A percentile compares a stretch with the other conserved stretches of the same genome.
These are phyloP conservation scores for Entomortierella parvispora DNA, from an alignment of 192 early-diverging fungal species.

Conservation along the genomic window DNA sequence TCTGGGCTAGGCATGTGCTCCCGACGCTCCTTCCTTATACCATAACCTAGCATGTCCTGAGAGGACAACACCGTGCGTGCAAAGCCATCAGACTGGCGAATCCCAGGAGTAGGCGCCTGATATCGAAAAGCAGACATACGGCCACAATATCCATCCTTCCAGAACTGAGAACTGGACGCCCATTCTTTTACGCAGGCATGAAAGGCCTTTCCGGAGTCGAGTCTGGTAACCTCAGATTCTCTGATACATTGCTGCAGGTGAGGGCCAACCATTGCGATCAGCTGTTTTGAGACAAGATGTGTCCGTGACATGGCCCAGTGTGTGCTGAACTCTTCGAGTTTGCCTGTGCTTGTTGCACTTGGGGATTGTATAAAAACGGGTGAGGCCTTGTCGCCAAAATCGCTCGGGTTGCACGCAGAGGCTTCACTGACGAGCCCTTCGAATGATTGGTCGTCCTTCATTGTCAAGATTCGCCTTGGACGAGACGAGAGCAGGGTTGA, in stretches of 20 bases:
- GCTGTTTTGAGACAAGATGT: constrained; percentile 36
- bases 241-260: constrained; percentile 36
- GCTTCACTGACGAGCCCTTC: constrained; percentile 35
- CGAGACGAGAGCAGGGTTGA: constrained; percentile 24
- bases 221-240: background rate
- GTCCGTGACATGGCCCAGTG: constrained; percentile 45
- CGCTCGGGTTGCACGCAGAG: constrained; percentile 34
- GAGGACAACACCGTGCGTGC: background rate
- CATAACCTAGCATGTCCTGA: background rate
- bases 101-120: constrained; percentile 17
- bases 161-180: constrained; percentile 35
- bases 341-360: background rate
- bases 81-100: background rate
- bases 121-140: constrained; percentile 29
- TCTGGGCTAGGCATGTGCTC: constrained; percentile 12
- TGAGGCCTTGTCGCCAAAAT: constrained; percentile 27
- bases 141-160: constrained; percentile 47
- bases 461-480: constrained; percentile 33
- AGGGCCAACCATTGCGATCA: constrained; percentile 36
- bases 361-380: background rate
- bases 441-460: constrained; percentile 39
- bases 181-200: constrained; percentile 29
- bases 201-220: constrained; percentile 29
- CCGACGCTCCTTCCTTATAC: constrained; percentile 4
- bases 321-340: background rate